Base-by-base conservation (phyloP, 2,329 filamentous ascomycete genomes). In the Penicillium sp. region DNA sequence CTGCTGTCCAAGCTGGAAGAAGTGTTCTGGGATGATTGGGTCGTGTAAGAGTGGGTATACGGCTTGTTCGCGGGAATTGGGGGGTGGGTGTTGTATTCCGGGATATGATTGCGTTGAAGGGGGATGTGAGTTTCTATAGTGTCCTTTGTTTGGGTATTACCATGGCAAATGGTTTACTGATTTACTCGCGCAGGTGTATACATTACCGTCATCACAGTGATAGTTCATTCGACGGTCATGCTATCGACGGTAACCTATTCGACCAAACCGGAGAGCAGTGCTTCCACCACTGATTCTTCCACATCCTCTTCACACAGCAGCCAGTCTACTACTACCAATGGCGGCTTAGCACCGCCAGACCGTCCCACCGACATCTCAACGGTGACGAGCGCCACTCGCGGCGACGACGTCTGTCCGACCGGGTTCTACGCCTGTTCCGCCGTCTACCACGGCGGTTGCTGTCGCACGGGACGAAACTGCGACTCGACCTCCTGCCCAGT, bases 341-440 rank as follows among this genome's bases (percentile, higher is more conserved):
- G 63, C 18, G 57, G 61, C 28, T 56, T 69, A 31, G 57, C 54
- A 10, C 64, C 71, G 1, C 70, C 72, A 3, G 66, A 66, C 3
- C 69, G 71, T n/a, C 67, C 69, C 18, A 74, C 71, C 0, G 67
- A 60, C 40, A 64, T 49, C 14, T 61, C 67, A 11, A 70, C 69
- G 1, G 58, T 64, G 6, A 66, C 68, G 11, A 65, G 74, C 43
- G 52, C 52, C 14, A 58, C 62, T 35, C 54, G 61, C 40, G 64
- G 58, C 4, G 58, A 63, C 13, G 69, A 67, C 8, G 63, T 79
- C 60, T 97, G 92, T 61, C 92, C 92, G 0, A 91, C 86, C 0
- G 91, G 91, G 2, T 97, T 91, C 75, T 97, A 97, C 69, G 86
- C 89, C 42, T 97, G 92, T 70, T 81, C 85, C 2, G 92, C 92